These are phyloP conservation scores for Anthracocystis setariae DNA, from an alignment of 1,284 basidiomycete genomes.

Conservation along the genomic window DNA sequence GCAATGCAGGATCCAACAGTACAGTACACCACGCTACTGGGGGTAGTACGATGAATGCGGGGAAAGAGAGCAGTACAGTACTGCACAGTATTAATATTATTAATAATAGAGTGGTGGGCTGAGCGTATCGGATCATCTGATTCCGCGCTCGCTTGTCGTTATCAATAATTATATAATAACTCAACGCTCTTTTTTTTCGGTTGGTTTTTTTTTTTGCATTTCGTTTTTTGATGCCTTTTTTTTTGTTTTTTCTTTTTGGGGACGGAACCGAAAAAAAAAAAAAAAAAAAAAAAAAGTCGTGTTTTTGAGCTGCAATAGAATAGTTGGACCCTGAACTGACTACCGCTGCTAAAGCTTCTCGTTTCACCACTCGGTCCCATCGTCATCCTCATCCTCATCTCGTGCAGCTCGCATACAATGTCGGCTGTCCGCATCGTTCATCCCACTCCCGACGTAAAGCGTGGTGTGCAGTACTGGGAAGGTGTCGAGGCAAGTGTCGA, in stretches of 20 bases:
- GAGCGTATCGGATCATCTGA: constrained; percentile 6
- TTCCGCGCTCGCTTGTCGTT: constrained; percentile 2
- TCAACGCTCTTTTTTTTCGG: too few relatives aligned
- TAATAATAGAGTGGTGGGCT: too few relatives aligned
- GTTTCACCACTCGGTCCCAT: too few relatives aligned
- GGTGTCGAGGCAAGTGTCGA: constrained; percentile 64
- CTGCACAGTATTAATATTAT: too few relatives aligned
- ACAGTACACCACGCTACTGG: too few relatives aligned
- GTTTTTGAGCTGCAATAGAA: constrained; percentile 14
- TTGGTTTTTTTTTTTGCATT: neutral
- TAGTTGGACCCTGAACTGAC: neutral
- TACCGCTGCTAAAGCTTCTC: too few relatives aligned
- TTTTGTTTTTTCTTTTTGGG: neutral
- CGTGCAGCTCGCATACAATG: constrained; percentile 8
- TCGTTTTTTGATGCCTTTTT: neutral
- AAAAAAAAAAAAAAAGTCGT: too few relatives aligned
- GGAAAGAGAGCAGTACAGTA: neutral
- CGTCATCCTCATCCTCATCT: neutral
- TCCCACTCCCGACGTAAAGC: constrained; percentile 61
- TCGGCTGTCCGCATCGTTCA: constrained; percentile 50
- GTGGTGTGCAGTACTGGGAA: constrained; percentile 65
- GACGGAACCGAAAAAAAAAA: constrained; percentile 10
- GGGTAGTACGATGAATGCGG: neutral
- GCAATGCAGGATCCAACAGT: too few relatives aligned
- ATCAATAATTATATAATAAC: neutral